A percentile compares a stretch with the other conserved stretches of the same genome.
Conservation (phyloP, 768 basidiomycete genomes). For the Hericium erinaceus region DNA sequence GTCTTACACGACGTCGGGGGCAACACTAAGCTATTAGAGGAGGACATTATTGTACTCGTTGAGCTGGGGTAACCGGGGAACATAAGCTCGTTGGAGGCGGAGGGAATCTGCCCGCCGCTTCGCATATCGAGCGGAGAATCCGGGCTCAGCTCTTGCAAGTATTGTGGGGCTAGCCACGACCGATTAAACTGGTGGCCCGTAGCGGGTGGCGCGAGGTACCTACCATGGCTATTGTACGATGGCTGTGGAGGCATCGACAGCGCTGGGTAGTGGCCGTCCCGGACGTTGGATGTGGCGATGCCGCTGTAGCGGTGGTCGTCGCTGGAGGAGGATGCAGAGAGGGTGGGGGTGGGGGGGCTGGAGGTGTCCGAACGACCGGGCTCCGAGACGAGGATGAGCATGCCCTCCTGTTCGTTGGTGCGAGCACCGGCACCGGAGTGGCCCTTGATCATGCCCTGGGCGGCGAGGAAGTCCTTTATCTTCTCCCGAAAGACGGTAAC, state of each 20-base stretch:
- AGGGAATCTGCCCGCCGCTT: conserved; percentile 4
- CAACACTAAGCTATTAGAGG: conserved; percentile 45
- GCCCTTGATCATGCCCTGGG: conserved; percentile 86
- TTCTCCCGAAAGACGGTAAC: conserved; percentile 63
- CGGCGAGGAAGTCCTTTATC: conserved; percentile 70
- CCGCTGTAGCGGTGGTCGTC: conserved; percentile 27
- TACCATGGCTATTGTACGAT: conserved; percentile 10
- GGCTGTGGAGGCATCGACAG: conserved; percentile 16
- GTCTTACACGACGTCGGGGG: conserved; percentile 52
- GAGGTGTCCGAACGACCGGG: conserved; percentile 23
- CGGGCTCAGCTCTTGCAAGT: neutral
- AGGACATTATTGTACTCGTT: conserved; percentile 28
- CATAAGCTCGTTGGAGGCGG: conserved; percentile 9
- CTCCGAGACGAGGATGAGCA: conserved; percentile 42
- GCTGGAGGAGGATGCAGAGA: conserved; percentile 34
- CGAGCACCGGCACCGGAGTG: conserved; percentile 67
- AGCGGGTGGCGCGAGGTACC: conserved; percentile 11
- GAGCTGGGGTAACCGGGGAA: conserved; percentile 14
- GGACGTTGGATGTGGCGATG: conserved; percentile 23
- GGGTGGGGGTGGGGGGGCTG: conserved; percentile 36
- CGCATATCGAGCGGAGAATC: neutral
- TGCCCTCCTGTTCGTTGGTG: conserved; percentile 42
- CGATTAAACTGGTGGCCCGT: conserved; percentile 8
- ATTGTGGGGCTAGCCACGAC: neutral
- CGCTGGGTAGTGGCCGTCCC: conserved; percentile 21